Percentiles rank a stretch among this genome's conserved stretches.
Evolutionary conservation across 306 rosid species (phyloP).

Genomic region (Purshia tridentata): DNA sequence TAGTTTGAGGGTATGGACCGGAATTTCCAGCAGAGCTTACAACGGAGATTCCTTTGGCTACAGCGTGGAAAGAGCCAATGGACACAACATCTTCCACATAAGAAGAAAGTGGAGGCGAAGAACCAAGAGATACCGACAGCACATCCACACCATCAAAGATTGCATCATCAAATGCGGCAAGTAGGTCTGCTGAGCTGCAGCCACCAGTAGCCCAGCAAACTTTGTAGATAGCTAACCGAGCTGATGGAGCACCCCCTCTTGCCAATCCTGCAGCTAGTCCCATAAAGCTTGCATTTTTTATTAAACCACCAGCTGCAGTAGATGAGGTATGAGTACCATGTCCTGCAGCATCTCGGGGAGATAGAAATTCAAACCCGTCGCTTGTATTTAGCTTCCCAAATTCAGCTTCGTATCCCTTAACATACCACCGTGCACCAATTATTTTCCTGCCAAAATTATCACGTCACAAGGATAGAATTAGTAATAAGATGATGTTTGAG

Average conservation of each 20-base stretch:
- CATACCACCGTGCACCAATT: conserved; percentile 68
- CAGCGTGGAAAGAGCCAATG: conserved; percentile 63
- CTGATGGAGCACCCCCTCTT: conserved; percentile 68
- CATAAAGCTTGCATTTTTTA: conserved; percentile 41
- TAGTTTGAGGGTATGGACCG: conserved; percentile 61
- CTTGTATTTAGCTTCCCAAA: conserved; percentile 45
- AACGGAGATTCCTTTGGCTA: conserved; percentile 49
- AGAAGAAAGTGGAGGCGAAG: conserved; percentile 48
- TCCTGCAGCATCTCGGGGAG: conserved; percentile 56
- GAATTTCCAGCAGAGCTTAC: conserved; percentile 63
- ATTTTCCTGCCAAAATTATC: conserved; percentile 48
- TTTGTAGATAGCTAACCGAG: conserved; percentile 56
- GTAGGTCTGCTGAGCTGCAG: conserved; percentile 57
- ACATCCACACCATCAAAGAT: conserved; percentile 54
- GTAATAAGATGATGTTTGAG: neutral
- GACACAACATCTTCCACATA: conserved; percentile 54
- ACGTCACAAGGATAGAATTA: neutral
- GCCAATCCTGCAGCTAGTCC: conserved; percentile 58
- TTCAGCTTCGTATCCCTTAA: conserved; percentile 68
- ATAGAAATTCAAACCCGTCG: conserved; percentile 39
- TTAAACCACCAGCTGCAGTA: conserved; percentile 49
- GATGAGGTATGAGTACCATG: conserved; percentile 72
- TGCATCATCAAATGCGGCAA: conserved; percentile 72
- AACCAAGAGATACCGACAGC: conserved; percentile 55
- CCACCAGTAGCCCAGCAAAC: conserved; percentile 60